A percentile compares a stretch with the other conserved stretches of the same genome.
Conservation (phyloP, 805 yeast species). For the Candida golubevii region DNA sequence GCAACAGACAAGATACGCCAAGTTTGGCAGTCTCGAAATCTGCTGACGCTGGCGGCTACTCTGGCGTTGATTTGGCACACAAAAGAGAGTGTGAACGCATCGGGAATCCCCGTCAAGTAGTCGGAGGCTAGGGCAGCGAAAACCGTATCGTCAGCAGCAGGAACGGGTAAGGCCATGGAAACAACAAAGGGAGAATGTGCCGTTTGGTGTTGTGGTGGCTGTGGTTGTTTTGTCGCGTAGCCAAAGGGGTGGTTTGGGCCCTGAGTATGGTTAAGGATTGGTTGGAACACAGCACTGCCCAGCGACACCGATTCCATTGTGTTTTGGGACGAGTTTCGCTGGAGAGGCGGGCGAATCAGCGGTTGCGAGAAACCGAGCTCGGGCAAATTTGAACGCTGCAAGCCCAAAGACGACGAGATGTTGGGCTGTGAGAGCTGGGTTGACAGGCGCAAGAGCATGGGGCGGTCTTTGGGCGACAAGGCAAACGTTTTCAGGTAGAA, state of each 20-base stretch:
- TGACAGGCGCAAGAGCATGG: constrained; percentile 11
- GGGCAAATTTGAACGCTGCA: constrained; percentile 1
- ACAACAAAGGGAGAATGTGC: constrained; percentile 22
- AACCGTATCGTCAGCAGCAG: constrained; percentile 38
- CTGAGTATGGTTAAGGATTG: not conserved
- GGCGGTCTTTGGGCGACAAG: constrained; percentile 9
- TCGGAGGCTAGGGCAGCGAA: constrained; percentile 48
- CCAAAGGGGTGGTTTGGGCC: not conserved
- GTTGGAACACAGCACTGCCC: constrained; percentile 9
- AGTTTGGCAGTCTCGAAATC: constrained; percentile 54
- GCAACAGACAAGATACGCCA: constrained; percentile 58
- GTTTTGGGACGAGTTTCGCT: constrained; percentile 31
- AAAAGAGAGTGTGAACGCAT: constrained; percentile 47
- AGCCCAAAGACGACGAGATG: constrained; percentile 3
- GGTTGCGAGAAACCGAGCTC: constrained; percentile 6
- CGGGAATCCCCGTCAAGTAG: constrained; percentile 45
- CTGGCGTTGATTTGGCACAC: constrained; percentile 56
- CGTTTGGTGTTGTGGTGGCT: not conserved
- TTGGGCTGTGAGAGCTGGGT: constrained; percentile 8
- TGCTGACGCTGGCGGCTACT: constrained; percentile 48
- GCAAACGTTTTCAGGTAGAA: constrained; percentile 4
- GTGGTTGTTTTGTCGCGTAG: not conserved
- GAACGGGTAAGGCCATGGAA: constrained; percentile 40
- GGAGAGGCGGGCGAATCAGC: constrained; percentile 25
- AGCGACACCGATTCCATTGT: constrained; percentile 30